Percentiles rank a stretch among this genome's conserved stretches.
Conservation (phyloP, 2,329 filamentous ascomycete species). For the Ceratocystis lukuohia region DNA sequence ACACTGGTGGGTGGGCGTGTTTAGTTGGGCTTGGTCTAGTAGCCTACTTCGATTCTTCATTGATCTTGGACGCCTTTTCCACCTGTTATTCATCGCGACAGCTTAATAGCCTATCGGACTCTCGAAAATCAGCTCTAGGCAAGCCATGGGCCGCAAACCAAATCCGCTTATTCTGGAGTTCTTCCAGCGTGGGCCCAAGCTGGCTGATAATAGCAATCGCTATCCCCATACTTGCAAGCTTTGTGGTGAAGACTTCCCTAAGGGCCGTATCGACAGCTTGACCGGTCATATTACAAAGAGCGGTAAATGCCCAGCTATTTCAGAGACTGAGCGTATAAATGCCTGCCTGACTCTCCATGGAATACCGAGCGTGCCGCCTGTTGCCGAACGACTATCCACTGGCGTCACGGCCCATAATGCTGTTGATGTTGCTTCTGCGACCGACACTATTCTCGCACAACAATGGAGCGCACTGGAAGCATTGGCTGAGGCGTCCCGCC, state of each 20-base stretch:
- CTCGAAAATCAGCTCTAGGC: not conserved
- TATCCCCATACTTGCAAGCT: conserved; percentile 84
- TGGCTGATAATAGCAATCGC: conserved; percentile 79
- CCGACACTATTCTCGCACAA: conserved; percentile 31
- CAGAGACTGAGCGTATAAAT: conserved; percentile 59
- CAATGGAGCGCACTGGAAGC: conserved; percentile 74
- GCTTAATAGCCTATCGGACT: not conserved
- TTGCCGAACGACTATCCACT: conserved; percentile 10
- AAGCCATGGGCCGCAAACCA: conserved; percentile 63
- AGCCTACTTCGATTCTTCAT: not conserved
- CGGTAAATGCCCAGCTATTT: conserved; percentile 62
- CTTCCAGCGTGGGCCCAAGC: conserved; percentile 74
- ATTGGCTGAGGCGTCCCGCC: conserved; percentile 74
- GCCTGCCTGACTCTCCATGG: conserved; percentile 61
- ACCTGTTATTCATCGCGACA: not conserved
- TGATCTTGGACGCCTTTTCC: not conserved
- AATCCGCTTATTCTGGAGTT: conserved; percentile 77
- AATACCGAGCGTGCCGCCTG: conserved; percentile 35
- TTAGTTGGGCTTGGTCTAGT: not conserved
- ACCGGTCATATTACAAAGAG: conserved; percentile 64
- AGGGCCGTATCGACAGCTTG: conserved; percentile 73
- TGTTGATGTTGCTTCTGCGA: conserved; percentile 18
- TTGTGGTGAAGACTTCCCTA: conserved; percentile 80
- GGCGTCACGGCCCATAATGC: conserved; percentile 12
- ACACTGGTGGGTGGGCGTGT: not conserved